phyloP scores from a whole-genome alignment of 139 green algal species.

The Tetraselmis striata region DNA sequence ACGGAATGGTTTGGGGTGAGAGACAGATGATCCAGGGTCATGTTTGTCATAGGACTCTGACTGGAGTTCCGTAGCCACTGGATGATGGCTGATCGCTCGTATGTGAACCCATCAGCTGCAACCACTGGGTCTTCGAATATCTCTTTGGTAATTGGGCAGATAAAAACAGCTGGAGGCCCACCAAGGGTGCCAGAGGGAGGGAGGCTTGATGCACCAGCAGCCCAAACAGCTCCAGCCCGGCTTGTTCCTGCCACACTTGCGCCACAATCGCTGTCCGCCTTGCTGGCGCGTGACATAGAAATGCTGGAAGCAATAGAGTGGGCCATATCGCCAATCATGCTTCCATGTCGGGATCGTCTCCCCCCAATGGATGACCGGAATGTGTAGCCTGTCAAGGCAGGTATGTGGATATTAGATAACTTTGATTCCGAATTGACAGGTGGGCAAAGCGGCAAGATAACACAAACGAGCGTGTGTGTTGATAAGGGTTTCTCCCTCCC shows the following conservation, averaged over 20 bases:
- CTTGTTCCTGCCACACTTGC: not conserved
- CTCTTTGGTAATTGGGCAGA: conserved; percentile 31
- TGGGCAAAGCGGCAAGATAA: too few species aligned
- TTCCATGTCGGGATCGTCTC: not conserved
- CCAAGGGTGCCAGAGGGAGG: not conserved
- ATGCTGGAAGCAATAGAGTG: not conserved
- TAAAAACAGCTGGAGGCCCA: not conserved
- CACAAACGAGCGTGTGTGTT: too few species aligned
- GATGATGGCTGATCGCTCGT: conserved; percentile 33
- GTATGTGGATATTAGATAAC: too few species aligned
- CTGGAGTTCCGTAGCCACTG: conserved; percentile 25
- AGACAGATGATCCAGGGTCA: not conserved
- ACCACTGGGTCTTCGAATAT: conserved; percentile 43
- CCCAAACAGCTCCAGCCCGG: not conserved
- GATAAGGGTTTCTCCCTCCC: too few species aligned
- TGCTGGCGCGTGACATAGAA: not conserved
- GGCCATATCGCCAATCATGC: not conserved
- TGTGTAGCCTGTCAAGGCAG: not conserved
- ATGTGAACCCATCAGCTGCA: conserved; percentile 39
- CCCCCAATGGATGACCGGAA: not conserved
- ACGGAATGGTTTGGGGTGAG: not conserved
- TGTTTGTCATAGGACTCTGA: conserved; percentile 9
- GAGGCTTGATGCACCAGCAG: not conserved
- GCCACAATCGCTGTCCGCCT: not conserved
- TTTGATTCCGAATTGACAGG: too few species aligned